A percentile compares a stretch with the other conserved stretches of the same genome.
Evolutionary conservation across 257 asterid genomes (phyloP).

Genomic region (Dorcoceras hygrometricum): DNA sequence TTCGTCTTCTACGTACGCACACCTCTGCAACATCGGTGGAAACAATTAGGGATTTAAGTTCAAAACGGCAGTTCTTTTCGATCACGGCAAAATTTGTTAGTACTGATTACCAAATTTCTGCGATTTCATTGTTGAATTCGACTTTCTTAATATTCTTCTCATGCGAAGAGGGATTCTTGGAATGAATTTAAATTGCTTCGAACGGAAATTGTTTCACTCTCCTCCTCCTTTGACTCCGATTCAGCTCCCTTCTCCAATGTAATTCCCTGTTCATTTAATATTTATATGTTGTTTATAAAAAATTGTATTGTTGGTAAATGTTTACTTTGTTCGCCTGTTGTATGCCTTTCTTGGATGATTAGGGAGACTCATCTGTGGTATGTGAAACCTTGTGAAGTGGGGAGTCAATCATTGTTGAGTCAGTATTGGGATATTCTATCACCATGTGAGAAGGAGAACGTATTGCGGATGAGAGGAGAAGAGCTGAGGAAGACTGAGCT

Average conservation of each 20-base stretch:
- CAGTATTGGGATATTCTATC: constrained; percentile 62
- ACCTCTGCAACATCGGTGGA: no score
- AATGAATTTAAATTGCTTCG: constrained; percentile 51
- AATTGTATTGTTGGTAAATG: no score
- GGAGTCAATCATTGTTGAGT: constrained; percentile 48
- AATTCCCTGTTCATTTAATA: background rate
- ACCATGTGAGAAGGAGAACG: constrained; percentile 64
- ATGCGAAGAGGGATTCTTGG: constrained; percentile 31
- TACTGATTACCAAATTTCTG: background rate
- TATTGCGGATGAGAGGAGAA: constrained; percentile 31
- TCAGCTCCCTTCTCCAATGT: constrained; percentile 60
- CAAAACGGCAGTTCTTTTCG: no score
- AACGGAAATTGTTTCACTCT: constrained; percentile 33
- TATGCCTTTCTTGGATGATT: constrained; percentile 1
- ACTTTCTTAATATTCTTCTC: constrained; percentile 6
- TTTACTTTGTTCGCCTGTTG: background rate
- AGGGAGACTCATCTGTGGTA: background rate
- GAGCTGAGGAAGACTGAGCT: background rate
- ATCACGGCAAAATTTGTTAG: no score
- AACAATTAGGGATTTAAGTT: no score
- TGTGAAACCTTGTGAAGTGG: constrained; percentile 40
- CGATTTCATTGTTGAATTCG: background rate
- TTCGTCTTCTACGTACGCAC: no score
- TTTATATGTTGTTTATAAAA: no score
- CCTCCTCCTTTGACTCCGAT: constrained; percentile 36